A percentile compares a stretch with the other conserved stretches of the same genome.
Evolutionary conservation across 2,329 filamentous ascomycete species (phyloP).

Genomic region (Aspergillus sp.): DNA sequence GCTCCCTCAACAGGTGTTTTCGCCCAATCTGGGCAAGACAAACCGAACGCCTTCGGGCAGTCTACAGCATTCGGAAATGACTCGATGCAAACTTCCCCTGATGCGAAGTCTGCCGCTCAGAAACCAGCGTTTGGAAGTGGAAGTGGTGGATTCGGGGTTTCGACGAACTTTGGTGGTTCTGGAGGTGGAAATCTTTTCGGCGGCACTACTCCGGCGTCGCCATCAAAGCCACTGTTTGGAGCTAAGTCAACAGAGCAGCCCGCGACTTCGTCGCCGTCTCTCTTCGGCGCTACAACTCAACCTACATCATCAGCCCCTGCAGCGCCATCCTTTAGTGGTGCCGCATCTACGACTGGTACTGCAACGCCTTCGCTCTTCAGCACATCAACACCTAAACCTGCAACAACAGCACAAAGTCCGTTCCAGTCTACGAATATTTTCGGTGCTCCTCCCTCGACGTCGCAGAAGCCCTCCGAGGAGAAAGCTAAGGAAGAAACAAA

Average conservation of each 20-base stretch:
- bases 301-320: conserved; percentile 14
- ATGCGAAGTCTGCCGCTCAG: conserved; percentile 22
- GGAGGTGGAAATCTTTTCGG: conserved; percentile 20
- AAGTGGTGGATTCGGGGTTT: conserved; percentile 19
- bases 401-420: conserved; percentile 20
- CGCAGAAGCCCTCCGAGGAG: conserved; percentile 14
- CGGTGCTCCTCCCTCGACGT: conserved; percentile 10
- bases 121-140: conserved; percentile 26
- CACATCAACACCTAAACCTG: conserved; percentile 15
- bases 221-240: conserved; percentile 26
- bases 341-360: conserved; percentile 11
- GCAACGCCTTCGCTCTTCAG: conserved; percentile 21
- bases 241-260: conserved; percentile 19
- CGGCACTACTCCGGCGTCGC: conserved; percentile 18
- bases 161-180: conserved; percentile 16
- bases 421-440: conserved; percentile 26
- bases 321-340: conserved; percentile 16
- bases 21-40: conserved; percentile 21
- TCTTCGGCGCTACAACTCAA: conserved; percentile 31
- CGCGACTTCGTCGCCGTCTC: conserved; percentile 20
- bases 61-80: conserved; percentile 24
- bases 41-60: conserved; percentile 29
- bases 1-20: conserved; percentile 23
- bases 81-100: conserved; percentile 37
- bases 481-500: conserved; percentile 16